These are phyloP conservation scores for Artomyces pyxidatus DNA, from an alignment of 768 basidiomycete species.

Conservation along the genomic window DNA sequence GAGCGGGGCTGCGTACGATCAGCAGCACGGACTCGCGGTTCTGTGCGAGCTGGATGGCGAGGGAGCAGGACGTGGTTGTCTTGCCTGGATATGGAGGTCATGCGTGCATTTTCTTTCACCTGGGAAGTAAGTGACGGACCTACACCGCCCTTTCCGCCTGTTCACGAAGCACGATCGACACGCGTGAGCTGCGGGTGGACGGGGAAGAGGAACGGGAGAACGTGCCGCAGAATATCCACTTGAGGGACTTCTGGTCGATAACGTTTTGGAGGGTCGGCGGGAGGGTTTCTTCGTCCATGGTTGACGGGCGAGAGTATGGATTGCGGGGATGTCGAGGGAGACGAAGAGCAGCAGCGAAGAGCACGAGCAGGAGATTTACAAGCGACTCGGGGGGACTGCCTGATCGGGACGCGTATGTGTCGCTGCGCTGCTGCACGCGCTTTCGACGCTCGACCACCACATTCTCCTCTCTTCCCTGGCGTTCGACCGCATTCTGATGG, in stretches of 20 bases:
- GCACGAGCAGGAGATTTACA: background rate
- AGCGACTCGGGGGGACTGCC: background rate
- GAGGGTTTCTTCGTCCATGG: slow-evolving; percentile 58
- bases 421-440: slow-evolving; percentile 5
- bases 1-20: slow-evolving; percentile 55
- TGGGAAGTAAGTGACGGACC: slow-evolving; percentile 41
- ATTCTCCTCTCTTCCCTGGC: no score
- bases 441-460: slow-evolving; percentile 7
- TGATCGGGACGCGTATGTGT: background rate
- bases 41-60: slow-evolving; percentile 92
- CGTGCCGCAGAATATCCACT: slow-evolving; percentile 99
- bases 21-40: slow-evolving; percentile 92
- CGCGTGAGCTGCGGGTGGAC: slow-evolving; percentile 5
- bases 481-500: slow-evolving; percentile 9
- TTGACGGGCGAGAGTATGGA: slow-evolving; percentile 9
- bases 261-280: slow-evolving; percentile 89
- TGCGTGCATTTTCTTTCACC: background rate
- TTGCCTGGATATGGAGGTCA: slow-evolving; percentile 54
- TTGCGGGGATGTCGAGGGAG: slow-evolving; percentile 7
- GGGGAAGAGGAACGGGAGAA: slow-evolving; percentile 18
- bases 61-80: slow-evolving; percentile 95
- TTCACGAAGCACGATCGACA: background rate
- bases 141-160: slow-evolving; percentile 98
- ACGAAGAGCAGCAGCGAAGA: slow-evolving; percentile 7
- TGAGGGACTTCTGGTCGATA: slow-evolving; percentile 84